phyloP scores from a whole-genome alignment of 345 rosid species.

The Eucalyptus regnans region DNA sequence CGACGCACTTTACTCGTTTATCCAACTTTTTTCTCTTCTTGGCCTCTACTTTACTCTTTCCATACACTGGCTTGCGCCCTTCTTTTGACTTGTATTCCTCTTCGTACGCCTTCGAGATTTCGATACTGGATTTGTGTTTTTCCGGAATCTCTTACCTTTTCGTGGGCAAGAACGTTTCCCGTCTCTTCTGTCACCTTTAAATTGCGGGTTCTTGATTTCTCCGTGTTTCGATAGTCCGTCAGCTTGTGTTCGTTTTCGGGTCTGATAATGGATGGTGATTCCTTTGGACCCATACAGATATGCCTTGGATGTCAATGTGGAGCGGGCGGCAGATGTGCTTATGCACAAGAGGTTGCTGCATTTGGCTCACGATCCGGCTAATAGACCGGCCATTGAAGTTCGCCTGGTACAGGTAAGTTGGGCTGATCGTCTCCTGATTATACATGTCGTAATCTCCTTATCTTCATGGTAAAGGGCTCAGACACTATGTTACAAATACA shows the following conservation, averaged over 20 bases:
- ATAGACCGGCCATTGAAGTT: slow-evolving; percentile 46
- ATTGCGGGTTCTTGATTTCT: neutral
- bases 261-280: neutral
- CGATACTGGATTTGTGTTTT: neutral
- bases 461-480: neutral
- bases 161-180: neutral
- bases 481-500: neutral
- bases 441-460: neutral
- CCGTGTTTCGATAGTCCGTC: neutral
- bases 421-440: neutral
- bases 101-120: neutral
- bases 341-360: slow-evolving; percentile 60
- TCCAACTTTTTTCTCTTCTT: neutral
- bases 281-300: slow-evolving; percentile 28
- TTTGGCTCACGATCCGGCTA: slow-evolving; percentile 44
- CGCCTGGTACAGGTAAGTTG: slow-evolving; percentile 64
- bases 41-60: neutral
- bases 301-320: slow-evolving; percentile 95
- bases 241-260: neutral
- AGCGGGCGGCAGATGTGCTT: slow-evolving; percentile 92
- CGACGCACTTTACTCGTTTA: neutral
- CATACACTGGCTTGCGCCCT: neutral
- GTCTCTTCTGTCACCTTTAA: neutral
- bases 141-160: neutral
- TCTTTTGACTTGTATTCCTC: neutral